A percentile compares a stretch with the other conserved stretches of the same genome.
Conservation (phyloP, 805 yeast genomes). For the Candida gorgasii region DNA sequence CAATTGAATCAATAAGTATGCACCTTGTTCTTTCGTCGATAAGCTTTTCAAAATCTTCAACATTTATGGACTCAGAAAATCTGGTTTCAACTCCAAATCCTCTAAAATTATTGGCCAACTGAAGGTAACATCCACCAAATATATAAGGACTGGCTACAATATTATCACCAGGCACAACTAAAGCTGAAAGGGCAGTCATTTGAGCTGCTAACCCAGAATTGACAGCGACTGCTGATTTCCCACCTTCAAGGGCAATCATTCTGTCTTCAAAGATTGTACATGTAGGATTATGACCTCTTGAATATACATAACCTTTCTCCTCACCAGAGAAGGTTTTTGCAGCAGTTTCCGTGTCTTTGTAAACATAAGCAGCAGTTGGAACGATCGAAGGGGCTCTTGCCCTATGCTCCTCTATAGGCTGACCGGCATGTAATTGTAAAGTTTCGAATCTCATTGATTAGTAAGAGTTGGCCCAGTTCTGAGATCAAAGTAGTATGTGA, state of each 20-base stretch:
- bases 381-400: constrained; percentile 92
- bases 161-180: constrained; percentile 88
- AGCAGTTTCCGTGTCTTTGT: constrained; percentile 85
- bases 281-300: constrained; percentile 91
- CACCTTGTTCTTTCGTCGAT: constrained; percentile 85
- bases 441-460: constrained; percentile 59
- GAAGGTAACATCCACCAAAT: constrained; percentile 95
- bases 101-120: constrained; percentile 87
- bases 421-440: constrained; percentile 93
- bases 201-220: constrained; percentile 96
- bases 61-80: constrained; percentile 79
- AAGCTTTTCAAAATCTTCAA: constrained; percentile 41
- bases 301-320: constrained; percentile 81
- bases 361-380: constrained; percentile 86
- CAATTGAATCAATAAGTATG: constrained; percentile 82
- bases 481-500: not conserved
- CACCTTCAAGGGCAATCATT: constrained; percentile 88
- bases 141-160: constrained; percentile 80
- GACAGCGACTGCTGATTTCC: constrained; percentile 85
- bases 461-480: not conserved
- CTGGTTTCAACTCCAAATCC: constrained; percentile 82
- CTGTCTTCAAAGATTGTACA: constrained; percentile 87
- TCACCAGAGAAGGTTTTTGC: constrained; percentile 84
- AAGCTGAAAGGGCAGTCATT: constrained; percentile 73
- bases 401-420: constrained; percentile 62